phyloP scores from a whole-genome alignment of 176 grass and related monocot genomes.

The Rhipidocladum racemiflorum region DNA sequence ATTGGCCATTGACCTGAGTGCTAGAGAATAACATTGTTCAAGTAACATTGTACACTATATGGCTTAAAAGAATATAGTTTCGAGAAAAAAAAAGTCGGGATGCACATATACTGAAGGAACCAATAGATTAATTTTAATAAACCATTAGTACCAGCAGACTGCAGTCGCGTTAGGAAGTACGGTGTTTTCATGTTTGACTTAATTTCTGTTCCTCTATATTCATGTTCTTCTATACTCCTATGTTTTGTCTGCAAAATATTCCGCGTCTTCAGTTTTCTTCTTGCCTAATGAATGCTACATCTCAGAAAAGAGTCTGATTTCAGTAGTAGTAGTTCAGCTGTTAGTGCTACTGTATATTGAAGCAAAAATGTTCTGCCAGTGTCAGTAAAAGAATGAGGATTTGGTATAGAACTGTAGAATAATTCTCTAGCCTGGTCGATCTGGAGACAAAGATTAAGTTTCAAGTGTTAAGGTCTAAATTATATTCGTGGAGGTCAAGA shows the following conservation, averaged over 20 bases:
- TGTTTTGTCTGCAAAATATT: not conserved
- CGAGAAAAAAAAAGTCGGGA: not conserved
- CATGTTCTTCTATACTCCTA: not conserved
- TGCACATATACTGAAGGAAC: not conserved
- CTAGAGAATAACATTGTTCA: not conserved
- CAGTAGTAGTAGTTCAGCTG: not conserved
- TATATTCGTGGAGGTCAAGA: conserved; percentile 11
- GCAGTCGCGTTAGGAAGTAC: not conserved
- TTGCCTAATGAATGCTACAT: not conserved
- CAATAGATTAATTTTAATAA: not conserved
- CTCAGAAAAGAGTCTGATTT: conserved; percentile 10
- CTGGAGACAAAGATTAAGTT: conserved; percentile 36
- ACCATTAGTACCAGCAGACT: not conserved
- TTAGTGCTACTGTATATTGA: not conserved
- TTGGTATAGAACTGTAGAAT: conserved; percentile 22
- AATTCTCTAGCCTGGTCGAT: conserved; percentile 10
- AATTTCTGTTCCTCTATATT: not conserved
- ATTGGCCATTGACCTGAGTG: not conserved
- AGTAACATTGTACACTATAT: not conserved
- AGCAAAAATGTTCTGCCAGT: conserved; percentile 18
- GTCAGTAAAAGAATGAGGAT: not conserved
- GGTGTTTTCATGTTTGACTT: not conserved
- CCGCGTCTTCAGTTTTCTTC: not conserved
- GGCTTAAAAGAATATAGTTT: not conserved
- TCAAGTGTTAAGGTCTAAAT: conserved; percentile 4